Evolutionary conservation across 1,284 basidiomycete species (phyloP), one percentile per base, ranked within the genome.

Genomic region (Heliocybe sulcata): DNA sequence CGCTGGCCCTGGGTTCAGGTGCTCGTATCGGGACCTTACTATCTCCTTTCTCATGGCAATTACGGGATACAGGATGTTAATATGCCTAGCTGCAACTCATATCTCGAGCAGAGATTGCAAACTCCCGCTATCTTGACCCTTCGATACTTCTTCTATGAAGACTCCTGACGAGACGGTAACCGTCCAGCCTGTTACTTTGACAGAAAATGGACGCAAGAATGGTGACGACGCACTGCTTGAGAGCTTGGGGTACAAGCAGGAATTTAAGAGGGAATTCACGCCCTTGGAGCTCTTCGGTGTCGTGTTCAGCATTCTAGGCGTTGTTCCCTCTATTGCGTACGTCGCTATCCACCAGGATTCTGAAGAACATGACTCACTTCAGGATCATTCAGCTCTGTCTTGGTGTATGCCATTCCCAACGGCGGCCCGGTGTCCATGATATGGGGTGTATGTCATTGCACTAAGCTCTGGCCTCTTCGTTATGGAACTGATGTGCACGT

Each of bases 401-500:
- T 91, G 2, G 71, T 85, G 57, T 90, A 88, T 68, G 79, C 87
- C 1, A 71, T 92, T 25, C 84, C 85, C 0, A 86, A 91, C 67
- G 91, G 91, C 3, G 90, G 89, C 1, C 82, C 86, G 0, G 77
- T 82, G 1, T 79, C 85, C 6, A 90, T 94, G 89, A 85, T 92
- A 3, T 93, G 90, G 87, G 87, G 87, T 25, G 63, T 70, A 60
- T 12, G 65, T 61, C 4, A 22, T 12, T 19, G 9, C 1, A 25
- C 29, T 23, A 23, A 45, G 10, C 2, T 12, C 38, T 16, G 22
- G 6, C 20, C 9, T 49, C 22, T 25, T 12, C 27, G 3, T 22
- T 26, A 8, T 85, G 82, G 83, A 69, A 74, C 0, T 72, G 80
- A 8, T 80, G 58, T 78, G 33, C 26, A 38, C 11, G 45, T 26